Conservation (phyloP, 1,284 basidiomycete genomes). For the Leccinum discolor region DNA sequence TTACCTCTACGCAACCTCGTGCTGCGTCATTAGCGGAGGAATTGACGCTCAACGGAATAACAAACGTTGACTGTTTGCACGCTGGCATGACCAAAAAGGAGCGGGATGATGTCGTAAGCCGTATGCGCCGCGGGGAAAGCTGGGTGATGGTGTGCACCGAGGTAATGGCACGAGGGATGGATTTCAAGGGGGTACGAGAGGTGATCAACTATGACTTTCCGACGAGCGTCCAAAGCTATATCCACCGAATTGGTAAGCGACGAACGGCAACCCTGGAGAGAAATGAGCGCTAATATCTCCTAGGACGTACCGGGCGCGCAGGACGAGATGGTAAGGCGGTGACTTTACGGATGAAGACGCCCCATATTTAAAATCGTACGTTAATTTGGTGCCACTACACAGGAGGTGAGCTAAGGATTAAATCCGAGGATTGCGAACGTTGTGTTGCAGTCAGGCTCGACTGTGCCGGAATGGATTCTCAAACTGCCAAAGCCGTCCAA, state of each 20-base stretch:
- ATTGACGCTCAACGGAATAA: slow-evolving; percentile 80
- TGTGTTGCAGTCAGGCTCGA: slow-evolving; percentile 85
- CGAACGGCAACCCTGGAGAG: background rate
- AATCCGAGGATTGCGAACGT: slow-evolving; percentile 87
- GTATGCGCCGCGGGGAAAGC: slow-evolving; percentile 86
- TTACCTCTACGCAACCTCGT: slow-evolving; percentile 87
- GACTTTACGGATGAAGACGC: slow-evolving; percentile 94
- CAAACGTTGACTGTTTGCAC: slow-evolving; percentile 92
- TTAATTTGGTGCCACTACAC: slow-evolving; percentile 16
- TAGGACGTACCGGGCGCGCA: slow-evolving; percentile 91
- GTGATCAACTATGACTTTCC: slow-evolving; percentile 99
- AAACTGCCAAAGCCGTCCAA: slow-evolving; percentile 88
- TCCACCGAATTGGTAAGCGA: slow-evolving; percentile 87
- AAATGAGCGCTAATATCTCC: slow-evolving; percentile 4
- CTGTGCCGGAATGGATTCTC: slow-evolving; percentile 89
- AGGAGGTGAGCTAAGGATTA: slow-evolving; percentile 13
- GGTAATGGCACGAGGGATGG: slow-evolving; percentile 96
- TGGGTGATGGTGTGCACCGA: slow-evolving; percentile 96
- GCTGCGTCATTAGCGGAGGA: slow-evolving; percentile 91
- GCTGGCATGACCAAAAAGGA: slow-evolving; percentile 87
- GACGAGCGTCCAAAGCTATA: slow-evolving; percentile 90
- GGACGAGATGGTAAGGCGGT: slow-evolving; percentile 90
- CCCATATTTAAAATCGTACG: slow-evolving; percentile 87
- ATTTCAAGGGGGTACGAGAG: slow-evolving; percentile 93
- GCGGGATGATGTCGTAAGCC: slow-evolving; percentile 81